Base-by-base conservation (phyloP, 2,329 filamentous ascomycete genomes). In the Cercospora nicotianae region DNA sequence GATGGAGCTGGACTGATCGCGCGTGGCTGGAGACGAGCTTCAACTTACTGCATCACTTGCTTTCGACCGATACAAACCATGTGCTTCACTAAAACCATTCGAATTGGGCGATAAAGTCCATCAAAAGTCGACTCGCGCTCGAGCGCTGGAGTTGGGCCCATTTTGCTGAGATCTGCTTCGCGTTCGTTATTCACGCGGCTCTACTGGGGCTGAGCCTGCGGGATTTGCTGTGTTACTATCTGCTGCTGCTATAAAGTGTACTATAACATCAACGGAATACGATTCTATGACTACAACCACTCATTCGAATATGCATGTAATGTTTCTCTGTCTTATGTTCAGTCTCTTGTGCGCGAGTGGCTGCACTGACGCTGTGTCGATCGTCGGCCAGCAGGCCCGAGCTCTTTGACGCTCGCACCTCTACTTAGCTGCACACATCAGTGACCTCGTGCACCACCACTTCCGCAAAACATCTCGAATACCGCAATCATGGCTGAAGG, bases 401-500 rank as follows among this genome's bases (percentile, higher is more conserved):
- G 48, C 42, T 53, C 60, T 63, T 63, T 48, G 42, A 31, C 30
- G 39, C 62, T 42, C 31, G 51, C 62, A 39, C 57, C 63, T 60
- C 33, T 39, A 31, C 63, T 59, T 64, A 30, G 36, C 20, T 16
- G 31, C 42, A 57, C 63, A 64, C 33, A 33, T 8, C 28, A 36
- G 45, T 23, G 5, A 28, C 23, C 30, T 36, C 45, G 23, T 53
- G 42, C 28, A 53, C 28, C 16, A 33, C 3, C 31, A 33, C 60
- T 53, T 33, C 45, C 60, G 31, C 28, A 36, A 16, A 60, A 12
- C 26, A 28, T 63, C 30, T 58, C 36, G 63, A 68, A 66, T 39
- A 72, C 67, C 66, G 70, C 68, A 70, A 80, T 77, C 67, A 81
- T 83, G 70, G 80, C 80, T 30, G 77, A 81, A 67, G 79, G 83